Evolutionary conservation across 257 asterid species (phyloP).

Genomic region (Mentha longifolia): DNA sequence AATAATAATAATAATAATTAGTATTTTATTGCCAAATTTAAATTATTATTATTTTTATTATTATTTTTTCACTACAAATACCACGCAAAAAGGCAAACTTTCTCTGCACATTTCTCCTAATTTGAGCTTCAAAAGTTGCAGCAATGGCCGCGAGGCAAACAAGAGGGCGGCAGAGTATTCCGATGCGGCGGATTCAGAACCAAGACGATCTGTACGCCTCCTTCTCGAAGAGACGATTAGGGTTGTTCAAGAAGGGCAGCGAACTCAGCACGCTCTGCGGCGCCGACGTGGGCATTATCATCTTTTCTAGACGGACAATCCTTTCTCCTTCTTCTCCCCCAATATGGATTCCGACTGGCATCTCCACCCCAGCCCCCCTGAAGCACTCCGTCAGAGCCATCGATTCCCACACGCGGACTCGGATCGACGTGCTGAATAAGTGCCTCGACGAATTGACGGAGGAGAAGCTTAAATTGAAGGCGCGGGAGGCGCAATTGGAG

Average conservation of each 20-base stretch:
- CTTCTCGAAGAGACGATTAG: slow-evolving; percentile 37
- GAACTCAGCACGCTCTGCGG: slow-evolving; percentile 34
- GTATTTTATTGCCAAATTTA: too few species aligned
- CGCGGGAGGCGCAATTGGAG: too few species aligned
- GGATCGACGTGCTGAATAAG: slow-evolving; percentile 10
- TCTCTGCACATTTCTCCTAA: background rate
- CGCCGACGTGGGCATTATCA: slow-evolving; percentile 29
- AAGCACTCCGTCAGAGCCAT: background rate
- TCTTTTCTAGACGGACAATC: slow-evolving; percentile 24
- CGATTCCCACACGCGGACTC: slow-evolving; percentile 14
- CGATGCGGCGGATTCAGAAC: slow-evolving; percentile 30
- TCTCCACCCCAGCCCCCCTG: slow-evolving; percentile 10
- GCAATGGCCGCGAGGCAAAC: slow-evolving; percentile 29
- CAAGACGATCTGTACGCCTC: slow-evolving; percentile 39
- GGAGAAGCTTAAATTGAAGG: too few species aligned
- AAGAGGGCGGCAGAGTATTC: slow-evolving; percentile 39
- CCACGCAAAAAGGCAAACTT: too few species aligned
- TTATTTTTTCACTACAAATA: too few species aligned
- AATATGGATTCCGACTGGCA: slow-evolving; percentile 27
- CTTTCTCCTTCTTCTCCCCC: slow-evolving; percentile 38
- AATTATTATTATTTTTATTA: too few species aligned
- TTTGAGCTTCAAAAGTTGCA: background rate
- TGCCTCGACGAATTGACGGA: too few species aligned
- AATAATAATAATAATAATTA: too few species aligned
- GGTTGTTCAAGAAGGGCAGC: slow-evolving; percentile 37